Conservation (phyloP, 352 stramenopile species). For the Elongisporangium anandrum region DNA sequence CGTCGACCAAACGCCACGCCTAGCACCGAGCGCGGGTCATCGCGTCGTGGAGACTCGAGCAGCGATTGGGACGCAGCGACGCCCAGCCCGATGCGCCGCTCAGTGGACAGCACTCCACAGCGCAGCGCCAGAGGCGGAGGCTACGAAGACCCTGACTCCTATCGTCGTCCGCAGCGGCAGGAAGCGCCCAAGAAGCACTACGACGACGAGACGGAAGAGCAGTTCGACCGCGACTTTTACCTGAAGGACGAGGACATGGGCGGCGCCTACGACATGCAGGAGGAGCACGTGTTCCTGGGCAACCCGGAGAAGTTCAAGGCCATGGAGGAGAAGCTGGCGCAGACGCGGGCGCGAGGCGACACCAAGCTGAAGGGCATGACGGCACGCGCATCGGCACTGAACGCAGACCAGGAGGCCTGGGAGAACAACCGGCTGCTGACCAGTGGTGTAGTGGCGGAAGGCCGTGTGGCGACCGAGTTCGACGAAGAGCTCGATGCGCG, state of each 20-base stretch:
- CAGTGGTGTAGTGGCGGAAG: slow-evolving; percentile 88
- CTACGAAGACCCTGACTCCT: neutral
- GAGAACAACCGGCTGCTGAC: slow-evolving; percentile 96
- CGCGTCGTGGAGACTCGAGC: neutral
- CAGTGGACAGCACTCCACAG: slow-evolving; percentile 5
- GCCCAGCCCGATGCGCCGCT: slow-evolving; percentile 28
- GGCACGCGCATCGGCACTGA: slow-evolving; percentile 88
- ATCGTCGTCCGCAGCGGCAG: slow-evolving; percentile 6
- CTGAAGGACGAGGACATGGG: slow-evolving; percentile 87
- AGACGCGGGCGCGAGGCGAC: slow-evolving; percentile 75
- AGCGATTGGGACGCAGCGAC: slow-evolving; percentile 53
- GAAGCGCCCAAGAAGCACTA: slow-evolving; percentile 72
- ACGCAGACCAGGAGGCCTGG: slow-evolving; percentile 97
- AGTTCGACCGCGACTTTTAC: slow-evolving; percentile 96
- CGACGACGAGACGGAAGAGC: slow-evolving; percentile 80
- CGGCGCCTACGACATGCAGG: slow-evolving; percentile 44
- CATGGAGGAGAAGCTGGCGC: slow-evolving; percentile 87
- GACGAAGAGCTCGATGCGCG: slow-evolving; percentile 94
- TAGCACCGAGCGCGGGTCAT: slow-evolving; percentile 11
- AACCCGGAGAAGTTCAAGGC: slow-evolving; percentile 89
- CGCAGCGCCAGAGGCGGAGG: slow-evolving; percentile 5
- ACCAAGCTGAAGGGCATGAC: slow-evolving; percentile 89
- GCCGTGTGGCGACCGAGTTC: slow-evolving; percentile 77
- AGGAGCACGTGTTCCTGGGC: slow-evolving; percentile 89
- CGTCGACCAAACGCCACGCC: slow-evolving; percentile 11